phyloP scores from a whole-genome alignment of 225 moss, liverwort and hornwort species.

The Antitrichia curtipendula region DNA sequence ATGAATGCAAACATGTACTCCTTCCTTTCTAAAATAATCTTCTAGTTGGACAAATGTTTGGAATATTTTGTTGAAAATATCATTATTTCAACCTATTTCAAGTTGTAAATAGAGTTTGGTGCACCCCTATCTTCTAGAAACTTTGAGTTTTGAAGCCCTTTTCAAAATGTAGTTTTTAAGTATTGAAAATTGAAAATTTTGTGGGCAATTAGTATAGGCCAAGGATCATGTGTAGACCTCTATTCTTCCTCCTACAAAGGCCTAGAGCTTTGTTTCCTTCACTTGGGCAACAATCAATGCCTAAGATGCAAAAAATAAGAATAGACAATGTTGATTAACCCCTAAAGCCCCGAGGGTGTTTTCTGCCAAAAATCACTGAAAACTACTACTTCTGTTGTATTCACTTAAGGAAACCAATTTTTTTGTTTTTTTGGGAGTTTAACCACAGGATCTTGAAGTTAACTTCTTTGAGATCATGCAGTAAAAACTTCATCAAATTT shows the following conservation, averaged over 20 bases:
- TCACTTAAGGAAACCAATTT: no score
- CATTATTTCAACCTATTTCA: not conserved
- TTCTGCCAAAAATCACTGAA: no score
- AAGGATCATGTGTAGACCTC: not conserved
- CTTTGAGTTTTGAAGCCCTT: not conserved
- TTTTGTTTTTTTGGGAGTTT: no score
- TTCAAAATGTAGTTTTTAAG: not conserved
- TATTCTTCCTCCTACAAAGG: fast-evolving
- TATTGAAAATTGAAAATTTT: not conserved
- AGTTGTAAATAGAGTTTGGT: not conserved
- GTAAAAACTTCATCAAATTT: no score
- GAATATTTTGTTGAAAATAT: not conserved
- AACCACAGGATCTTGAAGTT: no score
- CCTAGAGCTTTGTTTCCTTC: not conserved
- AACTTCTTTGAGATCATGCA: no score
- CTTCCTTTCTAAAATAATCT: not conserved
- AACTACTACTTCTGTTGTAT: no score
- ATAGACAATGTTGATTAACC: not conserved
- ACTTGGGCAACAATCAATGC: no score
- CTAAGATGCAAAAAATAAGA: no score
- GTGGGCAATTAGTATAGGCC: not conserved
- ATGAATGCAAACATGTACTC: not conserved
- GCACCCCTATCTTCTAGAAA: fast-evolving
- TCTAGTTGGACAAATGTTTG: not conserved
- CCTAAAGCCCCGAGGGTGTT: no score